phyloP scores from a whole-genome alignment of 2,329 filamentous ascomycete species.

The Teratosphaeria epicoccoides region DNA sequence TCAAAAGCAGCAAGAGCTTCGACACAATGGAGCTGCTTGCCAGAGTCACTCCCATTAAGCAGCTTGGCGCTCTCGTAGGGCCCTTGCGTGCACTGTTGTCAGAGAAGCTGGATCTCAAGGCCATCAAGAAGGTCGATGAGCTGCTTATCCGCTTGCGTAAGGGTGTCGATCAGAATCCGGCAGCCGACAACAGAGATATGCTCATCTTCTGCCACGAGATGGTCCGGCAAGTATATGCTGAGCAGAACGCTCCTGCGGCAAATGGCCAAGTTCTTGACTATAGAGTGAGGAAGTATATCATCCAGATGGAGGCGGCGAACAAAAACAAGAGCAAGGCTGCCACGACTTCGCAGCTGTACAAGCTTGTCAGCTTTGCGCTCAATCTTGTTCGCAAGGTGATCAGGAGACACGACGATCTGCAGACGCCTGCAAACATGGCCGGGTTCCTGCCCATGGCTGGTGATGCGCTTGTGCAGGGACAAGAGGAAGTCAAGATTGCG shows the following conservation, averaged over 20 bases:
- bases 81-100: slow-evolving; percentile 70
- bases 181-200: slow-evolving; percentile 66
- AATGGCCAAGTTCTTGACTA: slow-evolving; percentile 34
- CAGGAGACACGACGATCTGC: slow-evolving; percentile 71
- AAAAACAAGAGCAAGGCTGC: slow-evolving; percentile 55
- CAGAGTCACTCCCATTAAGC: slow-evolving; percentile 64
- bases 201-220: slow-evolving; percentile 94
- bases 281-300: slow-evolving; percentile 60
- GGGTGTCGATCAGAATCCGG: slow-evolving; percentile 72
- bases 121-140: slow-evolving; percentile 83
- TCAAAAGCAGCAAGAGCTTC: slow-evolving; percentile 96
- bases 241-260: slow-evolving; percentile 28
- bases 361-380: slow-evolving; percentile 76
- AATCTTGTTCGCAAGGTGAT: slow-evolving; percentile 79
- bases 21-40: slow-evolving; percentile 94
- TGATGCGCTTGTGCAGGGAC: slow-evolving; percentile 69
- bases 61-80: slow-evolving; percentile 62
- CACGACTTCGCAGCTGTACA: slow-evolving; percentile 72
- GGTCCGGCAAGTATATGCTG: slow-evolving; percentile 67
- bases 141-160: slow-evolving; percentile 72
- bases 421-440: slow-evolving; percentile 66
- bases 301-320: slow-evolving; percentile 65
- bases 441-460: slow-evolving; percentile 85
- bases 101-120: slow-evolving; percentile 73
- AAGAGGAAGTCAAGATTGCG: slow-evolving; percentile 88